Evolutionary conservation across 2,329 filamentous ascomycete genomes (phyloP).

Genomic region (Cordyceps javanica): DNA sequence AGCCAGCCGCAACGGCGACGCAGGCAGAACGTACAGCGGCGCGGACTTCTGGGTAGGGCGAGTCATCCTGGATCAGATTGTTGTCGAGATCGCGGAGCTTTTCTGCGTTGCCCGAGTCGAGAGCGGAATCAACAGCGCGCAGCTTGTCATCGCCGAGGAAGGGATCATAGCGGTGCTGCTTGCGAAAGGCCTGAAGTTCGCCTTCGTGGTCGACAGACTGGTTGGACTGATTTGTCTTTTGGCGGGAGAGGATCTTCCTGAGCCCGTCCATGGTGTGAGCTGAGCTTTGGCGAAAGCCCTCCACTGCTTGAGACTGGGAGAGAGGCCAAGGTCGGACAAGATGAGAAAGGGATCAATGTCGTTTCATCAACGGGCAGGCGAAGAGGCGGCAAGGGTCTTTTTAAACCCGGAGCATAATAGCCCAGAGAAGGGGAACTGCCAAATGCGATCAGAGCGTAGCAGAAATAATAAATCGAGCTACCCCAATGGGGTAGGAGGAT

Average conservation of each 20-base stretch:
- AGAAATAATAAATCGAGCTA: neutral
- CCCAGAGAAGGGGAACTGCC: neutral
- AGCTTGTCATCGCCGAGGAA: constrained; percentile 48
- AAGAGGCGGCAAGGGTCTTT: neutral
- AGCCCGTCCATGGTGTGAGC: neutral
- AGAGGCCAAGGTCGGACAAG: neutral
- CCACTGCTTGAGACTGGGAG: neutral
- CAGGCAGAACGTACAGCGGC: constrained; percentile 14
- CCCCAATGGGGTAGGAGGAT: constrained; percentile 10
- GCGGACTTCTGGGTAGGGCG: constrained; percentile 46
- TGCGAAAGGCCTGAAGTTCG: constrained; percentile 37
- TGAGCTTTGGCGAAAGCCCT: neutral
- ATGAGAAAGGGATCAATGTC: neutral
- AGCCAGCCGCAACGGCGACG: no score
- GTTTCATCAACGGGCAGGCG: neutral
- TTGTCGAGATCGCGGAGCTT: constrained; percentile 40
- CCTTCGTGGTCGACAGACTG: constrained; percentile 17
- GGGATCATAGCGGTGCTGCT: constrained; percentile 50
- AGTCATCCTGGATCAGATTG: constrained; percentile 46
- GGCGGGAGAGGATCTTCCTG: constrained; percentile 10
- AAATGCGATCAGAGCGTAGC: neutral
- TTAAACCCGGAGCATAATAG: neutral
- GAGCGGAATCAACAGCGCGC: constrained; percentile 44
- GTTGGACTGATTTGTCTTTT: constrained; percentile 9
- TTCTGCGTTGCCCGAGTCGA: constrained; percentile 37